These are phyloP conservation scores for Debaryomycetaceae sp. DNA, from an alignment of 1,139 yeast genomes.

Conservation along the genomic window DNA sequence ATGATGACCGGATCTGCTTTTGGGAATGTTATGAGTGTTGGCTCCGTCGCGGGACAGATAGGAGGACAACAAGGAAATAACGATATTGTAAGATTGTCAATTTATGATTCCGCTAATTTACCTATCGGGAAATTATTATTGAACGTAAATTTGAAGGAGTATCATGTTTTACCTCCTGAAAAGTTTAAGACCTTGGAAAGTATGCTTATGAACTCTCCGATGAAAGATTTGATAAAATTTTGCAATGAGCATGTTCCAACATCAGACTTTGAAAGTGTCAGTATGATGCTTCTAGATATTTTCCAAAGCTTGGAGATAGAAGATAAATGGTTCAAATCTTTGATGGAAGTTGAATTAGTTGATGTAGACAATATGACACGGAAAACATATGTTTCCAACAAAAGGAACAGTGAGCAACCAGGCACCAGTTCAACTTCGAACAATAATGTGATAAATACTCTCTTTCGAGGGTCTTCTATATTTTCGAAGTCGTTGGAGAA, in stretches of 20 bases:
- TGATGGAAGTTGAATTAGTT: constrained; percentile 63
- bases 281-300: constrained; percentile 57
- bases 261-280: constrained; percentile 50
- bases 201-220: constrained; percentile 50
- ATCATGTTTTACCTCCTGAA: constrained; percentile 56
- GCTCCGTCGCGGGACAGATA: constrained; percentile 7
- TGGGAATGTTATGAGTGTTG: constrained; percentile 24
- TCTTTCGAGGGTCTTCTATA: constrained; percentile 83
- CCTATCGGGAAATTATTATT: constrained; percentile 60
- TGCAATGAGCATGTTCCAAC: constrained; percentile 41
- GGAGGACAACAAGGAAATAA: constrained; percentile 11
- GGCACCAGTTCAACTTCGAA: constrained; percentile 14
- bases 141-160: constrained; percentile 50
- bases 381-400: constrained; percentile 31
- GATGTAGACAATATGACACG: constrained; percentile 45
- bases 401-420: constrained; percentile 13
- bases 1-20: constrained; percentile 31
- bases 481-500: constrained; percentile 78
- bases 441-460: constrained; percentile 59
- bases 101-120: constrained; percentile 38
- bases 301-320: constrained; percentile 64
- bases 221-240: constrained; percentile 47
- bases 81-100: constrained; percentile 41
- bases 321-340: constrained; percentile 63
- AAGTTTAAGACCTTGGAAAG: constrained; percentile 61